A percentile compares a stretch with the other conserved stretches of the same genome.
Evolutionary conservation across 2,329 filamentous ascomycete species (phyloP).

Genomic region (Nemania sp.): DNA sequence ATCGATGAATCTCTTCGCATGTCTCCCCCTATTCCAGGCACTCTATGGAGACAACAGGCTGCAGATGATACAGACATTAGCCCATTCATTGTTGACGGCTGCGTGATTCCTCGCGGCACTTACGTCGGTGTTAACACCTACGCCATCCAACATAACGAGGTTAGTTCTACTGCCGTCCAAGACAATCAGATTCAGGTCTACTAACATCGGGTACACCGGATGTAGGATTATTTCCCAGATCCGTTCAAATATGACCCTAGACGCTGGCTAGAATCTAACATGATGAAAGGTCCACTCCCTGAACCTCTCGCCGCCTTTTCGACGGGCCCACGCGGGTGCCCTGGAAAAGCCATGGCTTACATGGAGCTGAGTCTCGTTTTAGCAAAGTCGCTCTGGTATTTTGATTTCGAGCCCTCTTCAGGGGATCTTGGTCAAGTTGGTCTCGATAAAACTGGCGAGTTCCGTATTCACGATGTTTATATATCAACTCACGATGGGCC

Average conservation of each 20-base stretch:
- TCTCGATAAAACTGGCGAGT: constrained; percentile 31
- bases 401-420: constrained; percentile 28
- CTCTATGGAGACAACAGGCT: constrained; percentile 36
- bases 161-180: background rate
- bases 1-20: constrained; percentile 41
- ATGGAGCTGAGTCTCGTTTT: constrained; percentile 27
- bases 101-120: constrained; percentile 37
- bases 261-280: constrained; percentile 23
- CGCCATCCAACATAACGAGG: constrained; percentile 41
- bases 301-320: constrained; percentile 31
- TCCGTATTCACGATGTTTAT: constrained; percentile 37
- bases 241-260: constrained; percentile 22
- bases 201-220: background rate
- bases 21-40: constrained; percentile 37
- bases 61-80: constrained; percentile 18
- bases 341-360: constrained; percentile 34
- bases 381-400: constrained; percentile 33
- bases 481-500: constrained; percentile 39
- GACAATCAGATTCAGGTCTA: background rate
- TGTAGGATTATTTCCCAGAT: constrained; percentile 22
- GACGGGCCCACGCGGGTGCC: constrained; percentile 26
- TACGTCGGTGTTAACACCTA: constrained; percentile 40
- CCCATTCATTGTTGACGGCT: constrained; percentile 36
- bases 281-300: constrained; percentile 5
- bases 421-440: constrained; percentile 30